A percentile compares a stretch with the other conserved stretches of the same genome.
Evolutionary conservation across 2,329 filamentous ascomycete species (phyloP).

Genomic region (Dactylellina drechsleri): DNA sequence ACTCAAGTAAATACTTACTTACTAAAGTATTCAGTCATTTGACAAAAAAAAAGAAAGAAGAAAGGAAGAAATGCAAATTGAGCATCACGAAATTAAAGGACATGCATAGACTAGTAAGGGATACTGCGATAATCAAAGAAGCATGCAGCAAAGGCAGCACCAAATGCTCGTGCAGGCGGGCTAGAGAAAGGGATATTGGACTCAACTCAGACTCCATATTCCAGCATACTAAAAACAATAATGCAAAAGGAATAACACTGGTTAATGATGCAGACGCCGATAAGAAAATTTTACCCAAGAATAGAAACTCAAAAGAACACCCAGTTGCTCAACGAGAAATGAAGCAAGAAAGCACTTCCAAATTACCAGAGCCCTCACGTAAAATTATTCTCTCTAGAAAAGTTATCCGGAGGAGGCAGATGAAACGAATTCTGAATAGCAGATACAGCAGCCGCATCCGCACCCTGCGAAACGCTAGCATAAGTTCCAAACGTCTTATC

Average conservation of each 20-base stretch:
- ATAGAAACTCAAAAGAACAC: too few relatives aligned
- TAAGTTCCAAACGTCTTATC: conserved; percentile 58
- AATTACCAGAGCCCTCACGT: neutral
- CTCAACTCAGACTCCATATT: too few relatives aligned
- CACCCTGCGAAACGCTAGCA: conserved; percentile 53
- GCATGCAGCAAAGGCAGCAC: too few relatives aligned
- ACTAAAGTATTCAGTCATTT: too few relatives aligned
- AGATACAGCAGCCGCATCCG: conserved; percentile 17
- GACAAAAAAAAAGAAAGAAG: conserved; percentile 2
- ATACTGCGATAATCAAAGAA: too few relatives aligned
- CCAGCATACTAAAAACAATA: too few relatives aligned
- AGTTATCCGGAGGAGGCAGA: conserved; percentile 35
- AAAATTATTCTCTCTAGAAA: conserved; percentile 45
- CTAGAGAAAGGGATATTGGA: too few relatives aligned
- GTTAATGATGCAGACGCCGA: too few relatives aligned
- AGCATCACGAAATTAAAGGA: conserved; percentile 4
- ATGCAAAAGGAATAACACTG: too few relatives aligned
- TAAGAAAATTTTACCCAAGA: too few relatives aligned
- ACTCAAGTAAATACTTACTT: too few relatives aligned
- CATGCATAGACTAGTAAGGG: conserved; percentile 6
- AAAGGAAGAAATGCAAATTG: neutral
- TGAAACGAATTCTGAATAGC: conserved; percentile 31
- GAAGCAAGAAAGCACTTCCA: neutral
- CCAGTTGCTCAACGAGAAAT: neutral
- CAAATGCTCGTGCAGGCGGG: too few relatives aligned